A percentile compares a stretch with the other conserved stretches of the same genome.
phyloP scores from a whole-genome alignment of 768 basidiomycete genomes.

The Boletus reticulatus region DNA sequence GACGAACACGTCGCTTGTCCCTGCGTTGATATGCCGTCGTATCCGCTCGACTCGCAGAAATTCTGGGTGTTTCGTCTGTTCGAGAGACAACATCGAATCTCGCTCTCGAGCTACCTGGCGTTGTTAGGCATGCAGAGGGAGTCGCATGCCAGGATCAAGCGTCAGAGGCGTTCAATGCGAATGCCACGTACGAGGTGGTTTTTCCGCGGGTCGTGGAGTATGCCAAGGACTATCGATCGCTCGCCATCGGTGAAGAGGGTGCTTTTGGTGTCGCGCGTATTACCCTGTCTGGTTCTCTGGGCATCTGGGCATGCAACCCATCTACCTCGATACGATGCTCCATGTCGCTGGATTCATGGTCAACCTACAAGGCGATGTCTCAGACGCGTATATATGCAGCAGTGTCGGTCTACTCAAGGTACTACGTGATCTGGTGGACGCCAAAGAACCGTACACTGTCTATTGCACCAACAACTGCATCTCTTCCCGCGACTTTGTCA shows the following conservation, averaged over 20 bases:
- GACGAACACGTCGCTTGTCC: too few relatives aligned
- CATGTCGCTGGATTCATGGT: slow-evolving; percentile 71
- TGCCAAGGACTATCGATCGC: slow-evolving; percentile 49
- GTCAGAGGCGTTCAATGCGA: slow-evolving; percentile 51
- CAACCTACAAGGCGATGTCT: slow-evolving; percentile 49
- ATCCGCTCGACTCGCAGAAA: too few relatives aligned
- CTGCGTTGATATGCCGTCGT: too few relatives aligned
- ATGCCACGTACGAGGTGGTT: slow-evolving; percentile 60
- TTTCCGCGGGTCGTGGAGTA: slow-evolving; percentile 72
- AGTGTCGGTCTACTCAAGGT: slow-evolving; percentile 49
- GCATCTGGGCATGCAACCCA: too few relatives aligned
- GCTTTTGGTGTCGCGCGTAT: slow-evolving; percentile 54
- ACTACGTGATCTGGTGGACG: slow-evolving; percentile 42
- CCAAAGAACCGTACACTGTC: slow-evolving; percentile 43
- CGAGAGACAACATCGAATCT: slow-evolving; percentile 38
- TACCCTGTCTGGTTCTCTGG: slow-evolving; percentile 39
- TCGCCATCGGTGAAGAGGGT: slow-evolving; percentile 47
- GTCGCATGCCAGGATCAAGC: slow-evolving; percentile 26
- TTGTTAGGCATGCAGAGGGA: slow-evolving; percentile 34
- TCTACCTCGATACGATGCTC: too few relatives aligned
- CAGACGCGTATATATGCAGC: slow-evolving; percentile 64
- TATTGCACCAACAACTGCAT: slow-evolving; percentile 49
- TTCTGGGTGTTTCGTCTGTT: slow-evolving; percentile 34
- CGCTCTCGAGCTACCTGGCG: slow-evolving; percentile 30
- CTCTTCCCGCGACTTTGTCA: slow-evolving; percentile 41